A percentile compares a stretch with the other conserved stretches of the same genome.
These are phyloP conservation scores for Baeospora myosura DNA, from an alignment of 1,284 basidiomycete genomes.

Conservation along the genomic window DNA sequence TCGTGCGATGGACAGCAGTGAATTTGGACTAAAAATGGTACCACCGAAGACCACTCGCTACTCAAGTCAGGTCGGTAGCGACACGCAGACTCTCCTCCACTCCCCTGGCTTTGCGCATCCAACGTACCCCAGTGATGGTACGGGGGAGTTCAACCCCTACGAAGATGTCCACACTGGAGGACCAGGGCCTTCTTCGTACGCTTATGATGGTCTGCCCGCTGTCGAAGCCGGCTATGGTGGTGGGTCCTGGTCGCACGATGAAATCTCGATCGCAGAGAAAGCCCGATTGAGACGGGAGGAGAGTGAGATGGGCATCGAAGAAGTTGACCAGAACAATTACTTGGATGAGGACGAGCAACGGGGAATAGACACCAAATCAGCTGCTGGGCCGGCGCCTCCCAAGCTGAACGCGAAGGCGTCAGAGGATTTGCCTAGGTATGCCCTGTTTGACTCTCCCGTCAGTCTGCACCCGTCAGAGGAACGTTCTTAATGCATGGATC, in stretches of 20 bases:
- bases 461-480: no score
- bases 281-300: conserved; percentile 6
- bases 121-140: neutral
- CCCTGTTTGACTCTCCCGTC: no score
- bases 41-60: neutral
- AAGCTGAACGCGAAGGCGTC: no score
- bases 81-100: neutral
- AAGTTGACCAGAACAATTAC: no score
- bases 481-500: no score
- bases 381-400: no score
- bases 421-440: no score
- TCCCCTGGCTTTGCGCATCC: neutral
- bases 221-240: conserved; percentile 15
- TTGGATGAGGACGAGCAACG: no score
- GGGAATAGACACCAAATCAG: no score
- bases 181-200: conserved; percentile 1
- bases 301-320: neutral
- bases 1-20: neutral
- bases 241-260: conserved; percentile 12
- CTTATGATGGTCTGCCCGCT: conserved; percentile 7
- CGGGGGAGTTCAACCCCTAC: conserved; percentile 1
- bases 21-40: neutral
- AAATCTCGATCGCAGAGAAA: conserved; percentile 12
- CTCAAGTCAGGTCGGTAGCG: neutral
- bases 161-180: neutral